A percentile compares a stretch with the other conserved stretches of the same genome.
Evolutionary conservation across 1,139 yeast genomes (phyloP).

Genomic region (Taiozyma onychis): DNA sequence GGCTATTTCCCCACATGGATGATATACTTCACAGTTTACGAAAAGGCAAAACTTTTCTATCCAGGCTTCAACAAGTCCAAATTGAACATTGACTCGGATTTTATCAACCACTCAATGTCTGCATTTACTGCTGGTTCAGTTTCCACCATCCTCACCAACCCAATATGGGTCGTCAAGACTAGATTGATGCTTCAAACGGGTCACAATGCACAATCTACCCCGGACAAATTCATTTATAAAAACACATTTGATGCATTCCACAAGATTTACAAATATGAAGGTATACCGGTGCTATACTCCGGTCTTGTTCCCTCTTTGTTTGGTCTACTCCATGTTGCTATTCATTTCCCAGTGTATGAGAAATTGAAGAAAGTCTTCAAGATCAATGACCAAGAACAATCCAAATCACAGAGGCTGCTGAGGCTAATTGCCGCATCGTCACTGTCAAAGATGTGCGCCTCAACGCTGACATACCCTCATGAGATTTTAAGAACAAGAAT

Average conservation of each 20-base stretch:
- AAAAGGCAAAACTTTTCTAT: slow-evolving; percentile 56
- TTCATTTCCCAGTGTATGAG: slow-evolving; percentile 96
- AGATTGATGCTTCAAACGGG: slow-evolving; percentile 85
- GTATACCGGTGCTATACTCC: slow-evolving; percentile 76
- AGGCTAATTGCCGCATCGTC: slow-evolving; percentile 71
- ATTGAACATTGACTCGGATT: slow-evolving; percentile 38
- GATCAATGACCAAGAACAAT: slow-evolving; percentile 20
- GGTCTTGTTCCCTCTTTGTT: slow-evolving; percentile 88
- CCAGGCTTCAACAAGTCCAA: slow-evolving; percentile 30
- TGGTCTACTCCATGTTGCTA: slow-evolving; percentile 90
- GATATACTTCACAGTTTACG: slow-evolving; percentile 88
- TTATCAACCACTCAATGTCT: slow-evolving; percentile 61
- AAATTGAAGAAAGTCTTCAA: slow-evolving; percentile 52
- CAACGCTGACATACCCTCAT: slow-evolving; percentile 90
- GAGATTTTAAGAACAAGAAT: slow-evolving; percentile 89
- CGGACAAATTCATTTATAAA: slow-evolving; percentile 42
- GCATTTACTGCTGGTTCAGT: slow-evolving; percentile 89
- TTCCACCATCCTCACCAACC: slow-evolving; percentile 85
- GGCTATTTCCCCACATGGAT: slow-evolving; percentile 99
- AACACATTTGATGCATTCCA: slow-evolving; percentile 82
- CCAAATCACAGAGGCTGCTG: slow-evolving; percentile 27
- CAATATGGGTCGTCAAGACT: slow-evolving; percentile 97
- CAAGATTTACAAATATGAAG: slow-evolving; percentile 77
- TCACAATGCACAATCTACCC: slow-evolving; percentile 15
- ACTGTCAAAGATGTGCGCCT: slow-evolving; percentile 82